Percentiles rank a stretch among this genome's conserved stretches.
These are phyloP conservation scores for Xenoacremonium recifei DNA, from an alignment of 2,329 filamentous ascomycete species.

Conservation along the genomic window DNA sequence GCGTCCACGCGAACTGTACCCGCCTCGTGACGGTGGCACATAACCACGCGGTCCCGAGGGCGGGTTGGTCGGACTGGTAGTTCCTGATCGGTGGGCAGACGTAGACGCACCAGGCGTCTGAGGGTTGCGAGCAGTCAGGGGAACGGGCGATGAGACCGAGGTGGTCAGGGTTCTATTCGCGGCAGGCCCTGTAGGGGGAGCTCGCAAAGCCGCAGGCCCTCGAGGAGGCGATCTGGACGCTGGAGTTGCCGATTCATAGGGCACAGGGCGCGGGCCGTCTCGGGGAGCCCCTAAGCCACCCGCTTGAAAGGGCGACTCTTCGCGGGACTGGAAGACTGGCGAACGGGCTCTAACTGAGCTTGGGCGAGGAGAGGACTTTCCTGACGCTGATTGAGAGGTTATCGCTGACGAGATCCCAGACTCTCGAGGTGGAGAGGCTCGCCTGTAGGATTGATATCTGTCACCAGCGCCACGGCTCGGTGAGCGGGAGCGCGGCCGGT, in stretches of 20 bases:
- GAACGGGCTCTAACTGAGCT: conserved; percentile 47
- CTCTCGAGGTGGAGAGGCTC: conserved; percentile 48
- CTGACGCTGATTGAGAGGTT: conserved; percentile 49
- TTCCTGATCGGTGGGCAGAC: conserved; percentile 36
- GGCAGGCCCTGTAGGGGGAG: conserved; percentile 45
- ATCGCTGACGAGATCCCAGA: conserved; percentile 50
- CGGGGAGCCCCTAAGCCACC: conserved; percentile 24
- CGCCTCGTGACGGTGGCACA: conserved; percentile 42
- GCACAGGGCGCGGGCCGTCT: conserved; percentile 27
- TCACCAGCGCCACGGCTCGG: conserved; percentile 47
- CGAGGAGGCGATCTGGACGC: conserved; percentile 49
- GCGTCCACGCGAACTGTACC: conserved; percentile 45
- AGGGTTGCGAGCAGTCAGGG: conserved; percentile 31
- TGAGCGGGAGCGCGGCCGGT: conserved; percentile 53
- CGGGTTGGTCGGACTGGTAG: conserved; percentile 46
- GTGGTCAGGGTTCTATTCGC: conserved; percentile 38
- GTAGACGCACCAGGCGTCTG: conserved; percentile 32
- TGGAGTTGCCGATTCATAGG: conserved; percentile 26
- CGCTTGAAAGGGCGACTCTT: conserved; percentile 34
- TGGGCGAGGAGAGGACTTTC: conserved; percentile 53
- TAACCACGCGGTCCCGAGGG: conserved; percentile 57
- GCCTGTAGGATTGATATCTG: conserved; percentile 43
- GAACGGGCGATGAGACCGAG: conserved; percentile 34
- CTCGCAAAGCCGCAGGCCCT: conserved; percentile 53
- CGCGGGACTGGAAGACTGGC: conserved; percentile 40